Evolutionary conservation across 768 basidiomycete species (phyloP), one percentile per base, ranked within the genome.

Genomic region (Pulveroboletus sp.): DNA sequence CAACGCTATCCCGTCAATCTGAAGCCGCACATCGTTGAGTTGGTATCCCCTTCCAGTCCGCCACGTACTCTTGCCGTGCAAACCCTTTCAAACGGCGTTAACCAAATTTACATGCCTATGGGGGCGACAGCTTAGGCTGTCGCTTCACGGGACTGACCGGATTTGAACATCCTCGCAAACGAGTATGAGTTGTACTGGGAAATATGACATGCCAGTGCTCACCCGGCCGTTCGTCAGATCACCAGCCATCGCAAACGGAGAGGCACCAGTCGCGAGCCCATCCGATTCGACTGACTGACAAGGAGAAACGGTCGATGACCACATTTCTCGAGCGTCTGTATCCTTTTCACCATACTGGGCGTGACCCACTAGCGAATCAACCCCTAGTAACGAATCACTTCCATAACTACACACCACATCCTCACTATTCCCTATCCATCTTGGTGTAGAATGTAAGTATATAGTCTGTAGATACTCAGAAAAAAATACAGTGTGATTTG

Each of bases 291-390:
- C 26, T 52, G 3, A 46, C 28, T 47, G 15, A 28, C 15, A 47
- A 43, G 36, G 41, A 48, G 39, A 38, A 42, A 27, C 21, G 32
- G 13, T 31, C 38, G 18, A 57, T 39, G 38, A 5, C 6, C 2
- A 52, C 46, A 6, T 18, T 55, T 36, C 37, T 57, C 14, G 35
- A 49, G 39, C 36, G 48, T 17, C 37, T 59, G 45, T 57, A 52
- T 39, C 57, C 53, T 24, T 59, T 57, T 35, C 45, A 48, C 36
- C 21, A 32, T 30, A 18, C n/a, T n/a, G n/a, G n/a, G n/a, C n/a
- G n/a, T n/a, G n/a, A n/a, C n/a, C n/a, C n/a, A n/a, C n/a, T n/a
- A n/a, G n/a, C n/a, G n/a, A n/a, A n/a, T n/a, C n/a, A n/a, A n/a
- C n/a, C n/a, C n/a, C n/a, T n/a, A n/a, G n/a, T n/a, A n/a, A n/a